Conservation (phyloP, 768 basidiomycete species). For the Terana coerulea region DNA sequence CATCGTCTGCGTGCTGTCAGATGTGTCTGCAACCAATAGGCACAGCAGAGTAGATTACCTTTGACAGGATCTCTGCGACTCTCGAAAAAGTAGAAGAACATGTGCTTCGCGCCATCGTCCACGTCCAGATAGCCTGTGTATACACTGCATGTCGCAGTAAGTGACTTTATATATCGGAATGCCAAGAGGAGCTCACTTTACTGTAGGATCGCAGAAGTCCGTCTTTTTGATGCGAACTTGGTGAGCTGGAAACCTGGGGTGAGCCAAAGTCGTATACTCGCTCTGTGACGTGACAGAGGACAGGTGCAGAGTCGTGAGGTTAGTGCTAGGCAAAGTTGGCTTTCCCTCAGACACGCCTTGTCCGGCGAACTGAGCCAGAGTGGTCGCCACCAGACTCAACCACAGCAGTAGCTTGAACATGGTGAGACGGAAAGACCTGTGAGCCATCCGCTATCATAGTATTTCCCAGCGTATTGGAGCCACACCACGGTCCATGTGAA, state of each 20-base stretch:
- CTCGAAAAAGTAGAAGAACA: conserved; percentile 64
- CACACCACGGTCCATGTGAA: not conserved
- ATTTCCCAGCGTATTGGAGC: conserved; percentile 2
- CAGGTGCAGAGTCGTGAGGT: not conserved
- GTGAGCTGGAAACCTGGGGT: conserved; percentile 50
- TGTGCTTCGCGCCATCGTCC: conserved; percentile 45
- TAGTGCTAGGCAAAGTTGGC: not conserved
- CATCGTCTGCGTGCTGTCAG: conserved; percentile 45
- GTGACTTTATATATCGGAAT: too few relatives aligned
- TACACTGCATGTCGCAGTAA: too few relatives aligned
- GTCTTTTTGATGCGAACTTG: conserved; percentile 58
- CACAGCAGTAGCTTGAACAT: not conserved
- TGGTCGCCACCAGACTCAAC: not conserved
- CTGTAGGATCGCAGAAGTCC: conserved; percentile 60
- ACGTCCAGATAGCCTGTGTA: conserved; percentile 47
- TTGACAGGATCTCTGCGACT: conserved; percentile 40
- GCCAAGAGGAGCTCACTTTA: conserved; percentile 41
- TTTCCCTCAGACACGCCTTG: not conserved
- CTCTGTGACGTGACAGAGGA: conserved; percentile 16
- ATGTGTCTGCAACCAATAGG: not conserved
- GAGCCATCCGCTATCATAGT: not conserved
- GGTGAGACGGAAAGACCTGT: not conserved
- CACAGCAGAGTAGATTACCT: conserved; percentile 22
- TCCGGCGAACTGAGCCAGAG: not conserved
- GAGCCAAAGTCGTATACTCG: conserved; percentile 22